Evolutionary conservation across 2,329 filamentous ascomycete species (phyloP).

Genomic region (Stachybotrys elegans): DNA sequence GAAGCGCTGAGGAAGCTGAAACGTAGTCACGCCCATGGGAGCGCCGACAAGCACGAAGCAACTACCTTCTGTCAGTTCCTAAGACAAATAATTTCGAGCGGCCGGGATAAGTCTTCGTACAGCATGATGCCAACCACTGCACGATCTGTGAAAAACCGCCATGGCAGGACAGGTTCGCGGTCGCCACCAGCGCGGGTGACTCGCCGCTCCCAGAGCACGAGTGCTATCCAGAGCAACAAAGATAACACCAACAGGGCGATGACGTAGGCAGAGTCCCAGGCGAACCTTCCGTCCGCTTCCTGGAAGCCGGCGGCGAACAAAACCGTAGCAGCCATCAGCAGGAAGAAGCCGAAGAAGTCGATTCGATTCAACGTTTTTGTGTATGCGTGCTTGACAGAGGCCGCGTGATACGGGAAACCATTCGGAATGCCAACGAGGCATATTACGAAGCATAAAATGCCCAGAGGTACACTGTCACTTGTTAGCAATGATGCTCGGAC

Average conservation of each 20-base stretch:
- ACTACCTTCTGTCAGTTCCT: neutral
- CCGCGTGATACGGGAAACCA: neutral
- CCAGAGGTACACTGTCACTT: neutral
- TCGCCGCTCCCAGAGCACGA: slow-evolving; percentile 5
- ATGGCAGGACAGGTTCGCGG: slow-evolving; percentile 16
- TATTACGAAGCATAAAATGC: neutral
- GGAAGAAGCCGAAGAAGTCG: slow-evolving; percentile 2
- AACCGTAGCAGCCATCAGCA: slow-evolving; percentile 1
- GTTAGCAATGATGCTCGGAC: neutral
- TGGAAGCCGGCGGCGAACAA: slow-evolving; percentile 6
- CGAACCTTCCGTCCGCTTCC: slow-evolving; percentile 3
- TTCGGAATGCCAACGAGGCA: slow-evolving; percentile 3
- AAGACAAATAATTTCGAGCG: neutral
- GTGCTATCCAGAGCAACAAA: slow-evolving; percentile 1
- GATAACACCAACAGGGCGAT: slow-evolving; percentile 4
- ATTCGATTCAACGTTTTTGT: neutral
- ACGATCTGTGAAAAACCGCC: slow-evolving; percentile 14
- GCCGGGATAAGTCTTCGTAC: slow-evolving; percentile 9
- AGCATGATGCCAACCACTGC: slow-evolving; percentile 10
- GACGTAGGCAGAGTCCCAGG: slow-evolving; percentile 5
- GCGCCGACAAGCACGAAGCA: slow-evolving; percentile 2
- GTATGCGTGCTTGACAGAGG: neutral
- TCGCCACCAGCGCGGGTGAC: neutral
- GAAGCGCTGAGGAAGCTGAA: slow-evolving; percentile 14
- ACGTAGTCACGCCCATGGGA: slow-evolving; percentile 4